phyloP scores from a whole-genome alignment of 352 stramenopile genomes.

The Plasmopara viticola region DNA sequence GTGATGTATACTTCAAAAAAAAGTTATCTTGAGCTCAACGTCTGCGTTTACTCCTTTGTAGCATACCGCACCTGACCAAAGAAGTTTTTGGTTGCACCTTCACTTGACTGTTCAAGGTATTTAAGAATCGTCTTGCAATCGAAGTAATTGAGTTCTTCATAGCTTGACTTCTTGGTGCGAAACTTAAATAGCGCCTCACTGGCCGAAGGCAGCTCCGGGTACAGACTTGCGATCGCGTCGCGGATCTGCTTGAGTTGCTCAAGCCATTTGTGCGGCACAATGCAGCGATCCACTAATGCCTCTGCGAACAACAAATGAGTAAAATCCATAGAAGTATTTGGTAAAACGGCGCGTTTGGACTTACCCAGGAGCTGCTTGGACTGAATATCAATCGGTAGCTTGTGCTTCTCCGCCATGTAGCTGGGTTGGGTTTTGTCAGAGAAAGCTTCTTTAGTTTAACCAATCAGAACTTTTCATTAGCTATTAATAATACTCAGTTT shows the following conservation, averaged over 20 bases:
- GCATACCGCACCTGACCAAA: slow-evolving; percentile 50
- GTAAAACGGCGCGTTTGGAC: not conserved
- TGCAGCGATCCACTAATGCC: slow-evolving; percentile 59
- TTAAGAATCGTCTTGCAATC: slow-evolving; percentile 67
- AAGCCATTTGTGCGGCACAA: slow-evolving; percentile 66
- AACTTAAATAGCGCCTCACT: slow-evolving; percentile 46
- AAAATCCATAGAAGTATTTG: no score
- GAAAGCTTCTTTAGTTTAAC: not conserved
- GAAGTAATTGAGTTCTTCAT: slow-evolving; percentile 67
- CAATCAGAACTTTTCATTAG: not conserved
- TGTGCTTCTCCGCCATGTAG: slow-evolving; percentile 50
- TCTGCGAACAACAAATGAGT: slow-evolving; percentile 26
- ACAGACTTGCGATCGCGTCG: slow-evolving; percentile 48
- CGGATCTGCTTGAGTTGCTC: slow-evolving; percentile 61
- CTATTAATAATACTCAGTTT: not conserved
- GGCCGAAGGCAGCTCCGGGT: slow-evolving; percentile 37
- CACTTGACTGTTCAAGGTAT: slow-evolving; percentile 53
- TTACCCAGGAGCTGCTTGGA: slow-evolving; percentile 74
- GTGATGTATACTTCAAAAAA: slow-evolving; percentile 56
- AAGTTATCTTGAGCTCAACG: not conserved
- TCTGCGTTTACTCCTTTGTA: not conserved
- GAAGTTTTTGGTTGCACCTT: slow-evolving; percentile 61
- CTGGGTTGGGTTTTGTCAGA: slow-evolving; percentile 5
- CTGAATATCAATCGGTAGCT: slow-evolving; percentile 72
- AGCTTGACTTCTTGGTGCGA: slow-evolving; percentile 33